These are phyloP conservation scores for Salix purpurea DNA, from an alignment of 345 rosid genomes.

Conservation along the genomic window DNA sequence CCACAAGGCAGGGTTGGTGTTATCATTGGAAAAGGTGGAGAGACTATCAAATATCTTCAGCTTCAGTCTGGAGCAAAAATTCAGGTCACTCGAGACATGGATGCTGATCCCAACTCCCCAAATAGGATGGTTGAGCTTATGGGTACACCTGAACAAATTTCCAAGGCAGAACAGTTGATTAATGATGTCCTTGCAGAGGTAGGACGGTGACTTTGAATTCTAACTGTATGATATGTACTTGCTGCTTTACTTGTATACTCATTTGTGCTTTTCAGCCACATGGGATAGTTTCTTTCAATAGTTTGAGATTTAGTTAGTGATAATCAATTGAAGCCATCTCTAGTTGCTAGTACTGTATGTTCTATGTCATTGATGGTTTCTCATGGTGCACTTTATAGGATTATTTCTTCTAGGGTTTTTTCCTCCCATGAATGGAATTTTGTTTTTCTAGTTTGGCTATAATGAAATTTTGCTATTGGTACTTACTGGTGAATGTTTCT, in stretches of 20 bases:
- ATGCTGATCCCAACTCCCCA: conserved; percentile 71
- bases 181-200: conserved; percentile 91
- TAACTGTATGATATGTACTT: not conserved
- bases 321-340: not conserved
- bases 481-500: not conserved
- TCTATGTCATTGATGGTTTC: not conserved
- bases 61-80: conserved; percentile 95
- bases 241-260: not conserved
- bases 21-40: conserved; percentile 95
- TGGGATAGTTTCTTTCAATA: not conserved
- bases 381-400: not conserved
- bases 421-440: not conserved
- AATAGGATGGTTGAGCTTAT: conserved; percentile 72
- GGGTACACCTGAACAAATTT: conserved; percentile 80
- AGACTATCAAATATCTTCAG: conserved; percentile 92
- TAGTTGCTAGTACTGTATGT: not conserved
- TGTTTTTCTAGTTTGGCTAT: not conserved
- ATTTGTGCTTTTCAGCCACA: not conserved
- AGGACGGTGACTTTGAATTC: not conserved
- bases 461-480: not conserved
- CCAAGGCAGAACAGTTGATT: conserved; percentile 86
- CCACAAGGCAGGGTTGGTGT: conserved; percentile 97
- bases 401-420: not conserved
- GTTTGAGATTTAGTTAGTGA: not conserved
- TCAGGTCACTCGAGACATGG: conserved; percentile 93